Evolutionary conservation across 177 flowering plant genomes (phyloP).

Genomic region (Vitis hybrid): DNA sequence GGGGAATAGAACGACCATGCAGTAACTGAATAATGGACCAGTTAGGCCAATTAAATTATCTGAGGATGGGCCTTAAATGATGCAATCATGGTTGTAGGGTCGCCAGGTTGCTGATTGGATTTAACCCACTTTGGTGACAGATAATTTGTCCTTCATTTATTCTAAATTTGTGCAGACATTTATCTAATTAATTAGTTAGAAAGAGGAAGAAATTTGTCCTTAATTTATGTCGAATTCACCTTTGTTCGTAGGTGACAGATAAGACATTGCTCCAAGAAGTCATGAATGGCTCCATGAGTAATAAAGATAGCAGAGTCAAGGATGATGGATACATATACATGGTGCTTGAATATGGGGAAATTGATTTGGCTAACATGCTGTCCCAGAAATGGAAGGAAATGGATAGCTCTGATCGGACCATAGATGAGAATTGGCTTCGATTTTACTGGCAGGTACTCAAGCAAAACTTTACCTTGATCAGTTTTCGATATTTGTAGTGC

Average conservation of each 20-base stretch:
- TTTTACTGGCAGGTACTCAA: conserved; percentile 93
- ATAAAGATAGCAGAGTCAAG: conserved; percentile 77
- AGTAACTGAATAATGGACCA: neutral
- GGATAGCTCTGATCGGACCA: conserved; percentile 49
- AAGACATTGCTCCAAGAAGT: conserved; percentile 78
- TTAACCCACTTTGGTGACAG: neutral
- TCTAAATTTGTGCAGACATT: too few relatives aligned
- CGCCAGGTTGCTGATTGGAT: neutral
- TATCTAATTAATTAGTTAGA: too few relatives aligned
- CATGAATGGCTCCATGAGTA: conserved; percentile 58
- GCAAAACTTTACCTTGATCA: conserved; percentile 1
- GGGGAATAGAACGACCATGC: neutral
- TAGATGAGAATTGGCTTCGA: conserved; percentile 98
- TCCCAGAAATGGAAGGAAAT: conserved; percentile 92
- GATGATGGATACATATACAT: conserved; percentile 90
- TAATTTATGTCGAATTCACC: neutral
- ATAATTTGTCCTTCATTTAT: too few relatives aligned
- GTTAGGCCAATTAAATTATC: too few relatives aligned
- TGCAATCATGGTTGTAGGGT: too few relatives aligned
- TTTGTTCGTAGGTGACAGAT: conserved; percentile 78
- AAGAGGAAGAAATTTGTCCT: too few relatives aligned
- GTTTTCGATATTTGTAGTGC: too few relatives aligned
- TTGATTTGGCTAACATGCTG: conserved; percentile 98
- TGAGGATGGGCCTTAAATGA: too few relatives aligned
- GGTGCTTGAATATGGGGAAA: conserved; percentile 99